Percentiles rank a stretch among this genome's conserved stretches.
phyloP scores from a whole-genome alignment of 2,329 filamentous ascomycete species.

The Huntiella moniliformis region DNA sequence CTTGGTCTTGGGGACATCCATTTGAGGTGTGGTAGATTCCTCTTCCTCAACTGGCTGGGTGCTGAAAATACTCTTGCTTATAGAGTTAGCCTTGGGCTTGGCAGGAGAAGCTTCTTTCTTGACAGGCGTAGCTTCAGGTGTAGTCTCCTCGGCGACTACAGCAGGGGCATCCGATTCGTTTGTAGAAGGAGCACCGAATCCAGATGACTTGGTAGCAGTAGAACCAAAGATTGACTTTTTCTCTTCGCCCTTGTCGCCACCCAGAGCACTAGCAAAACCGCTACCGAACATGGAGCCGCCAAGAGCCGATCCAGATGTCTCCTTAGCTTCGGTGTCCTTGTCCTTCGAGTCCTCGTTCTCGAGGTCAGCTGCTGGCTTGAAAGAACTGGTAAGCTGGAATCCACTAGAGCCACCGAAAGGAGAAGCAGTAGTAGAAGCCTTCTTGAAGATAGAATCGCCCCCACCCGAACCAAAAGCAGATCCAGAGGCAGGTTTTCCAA shows the following conservation, averaged over 20 bases:
- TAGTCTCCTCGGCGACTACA: not conserved
- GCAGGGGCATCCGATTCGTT: not conserved
- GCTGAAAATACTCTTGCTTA: not conserved
- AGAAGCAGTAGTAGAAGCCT: slow-evolving; percentile 16
- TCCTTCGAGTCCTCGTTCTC: slow-evolving; percentile 38
- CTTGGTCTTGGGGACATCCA: slow-evolving; percentile 6
- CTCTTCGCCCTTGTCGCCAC: slow-evolving; percentile 19
- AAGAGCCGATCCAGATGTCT: slow-evolving; percentile 17
- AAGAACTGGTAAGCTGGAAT: slow-evolving; percentile 50
- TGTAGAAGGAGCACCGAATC: slow-evolving; percentile 4
- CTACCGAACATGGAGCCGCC: slow-evolving; percentile 36
- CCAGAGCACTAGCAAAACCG: slow-evolving; percentile 40
- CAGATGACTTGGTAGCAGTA: not conserved
- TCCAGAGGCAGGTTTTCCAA: slow-evolving; percentile 15
- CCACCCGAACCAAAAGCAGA: slow-evolving; percentile 14
- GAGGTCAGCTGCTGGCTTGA: slow-evolving; percentile 42
- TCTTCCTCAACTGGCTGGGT: not conserved
- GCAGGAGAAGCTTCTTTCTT: not conserved
- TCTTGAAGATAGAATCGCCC: slow-evolving; percentile 19
- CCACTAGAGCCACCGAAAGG: slow-evolving; percentile 24
- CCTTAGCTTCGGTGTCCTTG: slow-evolving; percentile 14
- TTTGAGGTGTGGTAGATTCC: slow-evolving; percentile 1
- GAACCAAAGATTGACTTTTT: slow-evolving; percentile 22
- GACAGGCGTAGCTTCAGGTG: not conserved
- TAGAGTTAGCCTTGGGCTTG: not conserved